Evolutionary conservation across 768 basidiomycete genomes (phyloP), one percentile per base, ranked within the genome.

Genomic region (Rubroboletus satanas): DNA sequence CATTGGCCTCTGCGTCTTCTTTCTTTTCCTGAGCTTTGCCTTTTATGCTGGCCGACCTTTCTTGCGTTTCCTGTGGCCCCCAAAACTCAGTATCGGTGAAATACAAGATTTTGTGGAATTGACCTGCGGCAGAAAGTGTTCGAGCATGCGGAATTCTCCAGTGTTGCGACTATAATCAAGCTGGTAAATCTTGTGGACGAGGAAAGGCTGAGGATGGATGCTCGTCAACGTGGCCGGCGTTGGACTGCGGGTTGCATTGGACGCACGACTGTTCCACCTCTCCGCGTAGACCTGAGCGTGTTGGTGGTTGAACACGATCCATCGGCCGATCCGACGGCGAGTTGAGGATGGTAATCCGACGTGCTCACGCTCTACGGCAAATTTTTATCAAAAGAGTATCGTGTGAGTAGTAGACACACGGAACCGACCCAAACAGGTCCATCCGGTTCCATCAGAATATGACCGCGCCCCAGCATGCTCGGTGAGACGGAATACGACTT

Each of bases 261-360:
- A 74, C 88, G 55, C 66, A 91, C 89, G 43, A 90, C 86, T 1
- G 80, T 75, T 14, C 87, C 87, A 45, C 88, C 86, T 59, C 87
- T 75, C 42, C 88, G 75, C 0, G 87, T 85, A 0, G 84, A 80
- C 51, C 83, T 76, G 32, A 90, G 73, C 42, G 79, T 75, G 63
- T 91, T 91, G 7, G 86, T 90, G 3, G 88, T 93, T 39, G 78
- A 75, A 59, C 86, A 87, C 0, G 84, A 76, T 0, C 96, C 96
- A 71, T 98, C 96, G 1, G 90, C 83, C 7, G 88, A 84, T 7
- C 87, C 90, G 14, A 87, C 80, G 0, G 88, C 89, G 5, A 96
- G 71, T 66, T 93, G 90, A 6, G 93, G 86, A 62, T 98, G 96
- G 63, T 86, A 88, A 44, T 96, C 89, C 0, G 94, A 96, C 1